Conservation (phyloP, 2,329 filamentous ascomycete genomes). For the Passalora sequoiae region DNA sequence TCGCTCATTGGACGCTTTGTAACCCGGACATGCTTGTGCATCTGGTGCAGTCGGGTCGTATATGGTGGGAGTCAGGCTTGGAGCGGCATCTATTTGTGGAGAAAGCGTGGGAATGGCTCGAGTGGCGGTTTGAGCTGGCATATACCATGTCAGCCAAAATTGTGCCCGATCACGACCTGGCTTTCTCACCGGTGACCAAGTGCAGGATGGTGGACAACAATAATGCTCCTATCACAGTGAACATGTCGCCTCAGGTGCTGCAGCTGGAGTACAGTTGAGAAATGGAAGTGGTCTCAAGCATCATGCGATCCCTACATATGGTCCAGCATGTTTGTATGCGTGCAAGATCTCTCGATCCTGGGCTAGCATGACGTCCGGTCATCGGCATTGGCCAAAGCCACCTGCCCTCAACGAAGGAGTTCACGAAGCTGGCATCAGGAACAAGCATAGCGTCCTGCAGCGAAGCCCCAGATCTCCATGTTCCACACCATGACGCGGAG, state of each 20-base stretch:
- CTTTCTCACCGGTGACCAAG: neutral
- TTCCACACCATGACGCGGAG: neutral
- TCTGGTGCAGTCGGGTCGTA: conserved; percentile 23
- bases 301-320: too few species aligned
- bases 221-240: neutral
- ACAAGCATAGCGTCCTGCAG: conserved; percentile 5
- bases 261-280: neutral
- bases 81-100: conserved; percentile 26
- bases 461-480: neutral
- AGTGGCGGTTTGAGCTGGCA: conserved; percentile 9
- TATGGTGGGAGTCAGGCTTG: conserved; percentile 24
- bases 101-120: conserved; percentile 16
- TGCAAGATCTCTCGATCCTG: neutral
- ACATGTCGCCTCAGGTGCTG: too few species aligned
- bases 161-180: neutral
- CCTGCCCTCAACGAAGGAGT: neutral
- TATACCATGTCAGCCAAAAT: neutral
- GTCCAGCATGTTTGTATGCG: neutral
- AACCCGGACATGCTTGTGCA: conserved; percentile 26
- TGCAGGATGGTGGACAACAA: neutral
- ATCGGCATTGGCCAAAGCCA: neutral
- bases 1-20: conserved; percentile 20
- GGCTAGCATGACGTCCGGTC: neutral
- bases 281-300: neutral
- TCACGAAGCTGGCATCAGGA: neutral